These are phyloP conservation scores for Elymus sibiricus DNA, from an alignment of 176 grass and related monocot genomes.

Conservation along the genomic window DNA sequence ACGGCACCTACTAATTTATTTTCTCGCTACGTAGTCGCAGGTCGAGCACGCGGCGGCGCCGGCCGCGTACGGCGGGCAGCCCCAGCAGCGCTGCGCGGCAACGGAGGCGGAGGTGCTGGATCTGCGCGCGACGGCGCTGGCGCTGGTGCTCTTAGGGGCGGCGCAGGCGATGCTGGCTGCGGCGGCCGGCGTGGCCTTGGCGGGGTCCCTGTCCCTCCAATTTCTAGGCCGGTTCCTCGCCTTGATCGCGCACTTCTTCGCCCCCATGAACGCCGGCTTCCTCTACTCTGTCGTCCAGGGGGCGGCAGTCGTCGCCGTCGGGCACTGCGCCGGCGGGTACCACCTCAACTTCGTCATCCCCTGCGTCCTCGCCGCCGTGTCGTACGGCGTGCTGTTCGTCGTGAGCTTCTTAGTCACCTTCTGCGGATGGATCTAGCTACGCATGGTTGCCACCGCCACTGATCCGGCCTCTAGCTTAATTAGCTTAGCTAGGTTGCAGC, in stretches of 20 bases:
- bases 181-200: background rate
- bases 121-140: background rate
- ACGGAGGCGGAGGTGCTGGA: background rate
- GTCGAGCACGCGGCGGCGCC: background rate
- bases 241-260: background rate
- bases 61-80: background rate
- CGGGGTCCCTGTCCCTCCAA: background rate
- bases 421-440: too few relatives aligned
- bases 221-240: background rate
- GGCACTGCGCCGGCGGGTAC: background rate
- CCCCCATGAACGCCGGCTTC: background rate
- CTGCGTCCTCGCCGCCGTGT: too few relatives aligned
- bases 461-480: too few relatives aligned
- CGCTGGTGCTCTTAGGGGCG: background rate
- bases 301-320: background rate
- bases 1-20: background rate
- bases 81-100: background rate
- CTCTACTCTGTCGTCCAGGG: background rate
- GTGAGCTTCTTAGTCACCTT: too few relatives aligned
- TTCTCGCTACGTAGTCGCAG: background rate
- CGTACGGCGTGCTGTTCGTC: too few relatives aligned
- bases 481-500: too few relatives aligned
- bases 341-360: background rate
- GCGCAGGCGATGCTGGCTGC: background rate
- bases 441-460: too few relatives aligned